phyloP scores from a whole-genome alignment of 164 flowering plant genomes.

The Magnolia sinica region DNA sequence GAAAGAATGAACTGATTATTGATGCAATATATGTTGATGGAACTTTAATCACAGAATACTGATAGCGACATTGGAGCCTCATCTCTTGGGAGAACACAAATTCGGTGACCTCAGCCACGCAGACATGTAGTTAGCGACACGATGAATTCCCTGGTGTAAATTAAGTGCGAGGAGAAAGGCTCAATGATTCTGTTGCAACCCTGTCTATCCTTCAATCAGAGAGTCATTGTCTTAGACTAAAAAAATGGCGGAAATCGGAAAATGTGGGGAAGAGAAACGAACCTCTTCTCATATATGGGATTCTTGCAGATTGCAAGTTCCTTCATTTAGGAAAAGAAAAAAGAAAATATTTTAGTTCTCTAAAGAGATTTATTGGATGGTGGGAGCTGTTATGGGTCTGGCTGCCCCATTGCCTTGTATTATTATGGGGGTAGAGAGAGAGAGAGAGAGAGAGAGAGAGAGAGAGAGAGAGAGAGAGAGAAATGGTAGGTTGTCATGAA shows the following conservation, averaged over 20 bases:
- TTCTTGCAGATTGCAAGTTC: slow-evolving; percentile 6
- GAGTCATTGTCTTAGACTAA: background rate
- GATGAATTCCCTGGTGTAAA: background rate
- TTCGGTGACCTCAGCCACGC: slow-evolving; percentile 39
- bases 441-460: background rate
- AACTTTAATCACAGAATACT: slow-evolving; percentile 50
- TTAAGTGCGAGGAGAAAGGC: background rate
- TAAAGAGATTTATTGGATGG: slow-evolving; percentile 7
- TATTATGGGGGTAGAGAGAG: background rate
- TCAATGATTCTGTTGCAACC: background rate
- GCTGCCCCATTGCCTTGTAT: slow-evolving; percentile 10
- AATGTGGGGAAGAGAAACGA: background rate
- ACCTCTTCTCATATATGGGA: background rate
- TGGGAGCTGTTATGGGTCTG: slow-evolving; percentile 9
- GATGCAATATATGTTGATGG: background rate
- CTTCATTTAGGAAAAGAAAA: background rate
- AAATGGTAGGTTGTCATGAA: slow-evolving; percentile 1
- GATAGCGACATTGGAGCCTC: slow-evolving; percentile 74
- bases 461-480: background rate
- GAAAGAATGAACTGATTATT: background rate
- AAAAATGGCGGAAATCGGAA: background rate
- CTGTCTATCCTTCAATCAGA: background rate
- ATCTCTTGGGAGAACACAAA: slow-evolving; percentile 74
- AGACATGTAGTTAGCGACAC: background rate
- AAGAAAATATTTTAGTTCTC: background rate